phyloP scores from a whole-genome alignment of 2,329 filamentous ascomycete species.

The Thielaviopsis cerberus region DNA sequence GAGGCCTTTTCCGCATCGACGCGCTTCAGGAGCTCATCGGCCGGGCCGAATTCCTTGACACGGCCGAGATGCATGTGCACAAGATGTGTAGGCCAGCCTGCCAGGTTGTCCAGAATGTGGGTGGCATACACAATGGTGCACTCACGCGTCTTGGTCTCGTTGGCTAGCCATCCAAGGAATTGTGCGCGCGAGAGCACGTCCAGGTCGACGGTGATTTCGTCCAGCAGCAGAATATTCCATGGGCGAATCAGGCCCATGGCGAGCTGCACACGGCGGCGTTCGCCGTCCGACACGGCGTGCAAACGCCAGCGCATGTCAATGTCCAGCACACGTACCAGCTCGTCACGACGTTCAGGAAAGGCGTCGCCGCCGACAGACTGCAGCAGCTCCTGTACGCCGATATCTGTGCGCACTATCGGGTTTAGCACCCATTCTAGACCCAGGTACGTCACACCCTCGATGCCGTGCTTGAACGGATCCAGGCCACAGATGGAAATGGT shows the following conservation, averaged over 20 bases:
- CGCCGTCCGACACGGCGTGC: slow-evolving; percentile 87
- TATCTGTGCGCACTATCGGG: slow-evolving; percentile 86
- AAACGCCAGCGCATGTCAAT: slow-evolving; percentile 87
- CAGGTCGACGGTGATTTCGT: slow-evolving; percentile 93
- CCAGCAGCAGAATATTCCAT: slow-evolving; percentile 77
- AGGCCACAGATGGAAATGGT: slow-evolving; percentile 62
- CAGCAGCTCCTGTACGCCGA: slow-evolving; percentile 74
- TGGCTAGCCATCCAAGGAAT: slow-evolving; percentile 71
- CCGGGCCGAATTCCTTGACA: slow-evolving; percentile 69
- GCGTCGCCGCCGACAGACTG: slow-evolving; percentile 69
- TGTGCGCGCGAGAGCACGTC: slow-evolving; percentile 70
- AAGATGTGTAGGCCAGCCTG: slow-evolving; percentile 84
- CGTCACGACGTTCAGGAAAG: slow-evolving; percentile 65
- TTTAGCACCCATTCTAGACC: slow-evolving; percentile 97
- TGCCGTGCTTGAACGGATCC: slow-evolving; percentile 77
- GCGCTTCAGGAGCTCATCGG: slow-evolving; percentile 47
- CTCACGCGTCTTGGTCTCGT: slow-evolving; percentile 61
- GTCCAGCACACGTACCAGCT: slow-evolving; percentile 74
- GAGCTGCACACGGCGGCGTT: slow-evolving; percentile 77
- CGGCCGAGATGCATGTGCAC: slow-evolving; percentile 86
- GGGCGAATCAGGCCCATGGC: slow-evolving; percentile 88
- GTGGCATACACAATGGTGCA: slow-evolving; percentile 96
- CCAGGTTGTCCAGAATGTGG: slow-evolving; percentile 88
- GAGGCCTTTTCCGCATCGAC: slow-evolving; percentile 22
- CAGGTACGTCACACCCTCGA: slow-evolving; percentile 91